Conservation (phyloP, 2,329 filamentous ascomycete species). For the Neurospora crassa region DNA sequence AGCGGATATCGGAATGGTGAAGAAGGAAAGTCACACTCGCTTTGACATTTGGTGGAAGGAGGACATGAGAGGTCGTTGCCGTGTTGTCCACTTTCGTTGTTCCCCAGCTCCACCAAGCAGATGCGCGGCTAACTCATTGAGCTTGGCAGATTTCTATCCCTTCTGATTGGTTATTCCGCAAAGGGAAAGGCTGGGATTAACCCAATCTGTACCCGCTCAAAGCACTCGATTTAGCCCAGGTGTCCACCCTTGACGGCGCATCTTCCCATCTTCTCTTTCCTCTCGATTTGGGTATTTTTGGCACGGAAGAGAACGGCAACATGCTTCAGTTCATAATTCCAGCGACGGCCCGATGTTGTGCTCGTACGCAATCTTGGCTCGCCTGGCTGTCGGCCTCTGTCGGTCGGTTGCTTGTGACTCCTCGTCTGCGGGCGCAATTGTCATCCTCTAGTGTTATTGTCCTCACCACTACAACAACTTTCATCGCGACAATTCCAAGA, state of each 20-base stretch:
- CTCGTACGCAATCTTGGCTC: background rate
- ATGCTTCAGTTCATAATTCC: background rate
- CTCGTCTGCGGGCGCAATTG: background rate
- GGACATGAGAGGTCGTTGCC: background rate
- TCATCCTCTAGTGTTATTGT: background rate
- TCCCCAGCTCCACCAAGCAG: constrained; percentile 2
- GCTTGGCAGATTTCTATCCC: constrained; percentile 6
- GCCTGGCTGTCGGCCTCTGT: background rate
- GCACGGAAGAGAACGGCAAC: background rate
- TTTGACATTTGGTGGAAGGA: background rate
- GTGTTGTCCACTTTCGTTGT: background rate
- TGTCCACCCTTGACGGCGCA: background rate
- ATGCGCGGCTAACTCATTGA: constrained; percentile 17
- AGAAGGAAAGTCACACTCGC: background rate
- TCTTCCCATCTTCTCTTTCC: background rate
- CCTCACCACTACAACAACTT: background rate
- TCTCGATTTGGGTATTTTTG: constrained; percentile 2
- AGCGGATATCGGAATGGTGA: background rate
- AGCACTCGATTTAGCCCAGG: constrained; percentile 1
- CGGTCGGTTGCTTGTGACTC: background rate
- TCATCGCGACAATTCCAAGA: background rate
- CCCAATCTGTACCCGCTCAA: constrained; percentile 5
- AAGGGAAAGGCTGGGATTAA: constrained; percentile 6
- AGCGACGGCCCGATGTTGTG: background rate
- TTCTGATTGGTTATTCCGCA: constrained; percentile 1